phyloP scores from a whole-genome alignment of 106 monocot genomes.

The Hemerocallis citrina region DNA sequence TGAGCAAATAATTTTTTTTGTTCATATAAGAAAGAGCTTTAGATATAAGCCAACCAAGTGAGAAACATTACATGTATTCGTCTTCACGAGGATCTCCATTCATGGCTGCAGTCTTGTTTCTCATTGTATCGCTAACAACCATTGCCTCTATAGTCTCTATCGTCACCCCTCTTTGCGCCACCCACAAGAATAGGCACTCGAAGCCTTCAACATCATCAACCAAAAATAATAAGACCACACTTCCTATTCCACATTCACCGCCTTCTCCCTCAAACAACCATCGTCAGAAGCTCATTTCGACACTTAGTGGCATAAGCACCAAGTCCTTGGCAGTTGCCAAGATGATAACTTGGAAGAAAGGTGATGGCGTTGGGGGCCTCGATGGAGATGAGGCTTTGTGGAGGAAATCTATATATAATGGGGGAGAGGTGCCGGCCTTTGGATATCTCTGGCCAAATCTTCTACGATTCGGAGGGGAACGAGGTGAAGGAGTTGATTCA shows the following conservation, averaged over 20 bases:
- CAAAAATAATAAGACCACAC: not conserved
- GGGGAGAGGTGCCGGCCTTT: conserved; percentile 16
- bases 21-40: too few relatives aligned
- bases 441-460: conserved; percentile 12
- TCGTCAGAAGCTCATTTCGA: not conserved
- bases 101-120: too few relatives aligned
- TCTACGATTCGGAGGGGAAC: not conserved
- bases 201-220: not conserved
- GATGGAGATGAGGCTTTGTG: not conserved
- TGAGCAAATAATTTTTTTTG: too few relatives aligned
- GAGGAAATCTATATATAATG: conserved; percentile 11
- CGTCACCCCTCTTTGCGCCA: conserved; percentile 15
- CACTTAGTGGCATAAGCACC: not conserved
- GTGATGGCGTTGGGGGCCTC: not conserved
- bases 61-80: too few relatives aligned
- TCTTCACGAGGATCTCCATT: too few relatives aligned
- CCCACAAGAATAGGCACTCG: conserved; percentile 19
- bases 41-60: too few relatives aligned
- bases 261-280: not conserved
- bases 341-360: conserved; percentile 8
- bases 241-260: too few relatives aligned
- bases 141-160: not conserved
- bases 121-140: too few relatives aligned
- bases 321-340: conserved; percentile 6
- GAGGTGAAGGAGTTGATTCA: conserved; percentile 2